A percentile compares a stretch with the other conserved stretches of the same genome.
These are phyloP conservation scores for Cenchrus purpureus DNA, from an alignment of 176 grass and related monocot species.

Conservation along the genomic window DNA sequence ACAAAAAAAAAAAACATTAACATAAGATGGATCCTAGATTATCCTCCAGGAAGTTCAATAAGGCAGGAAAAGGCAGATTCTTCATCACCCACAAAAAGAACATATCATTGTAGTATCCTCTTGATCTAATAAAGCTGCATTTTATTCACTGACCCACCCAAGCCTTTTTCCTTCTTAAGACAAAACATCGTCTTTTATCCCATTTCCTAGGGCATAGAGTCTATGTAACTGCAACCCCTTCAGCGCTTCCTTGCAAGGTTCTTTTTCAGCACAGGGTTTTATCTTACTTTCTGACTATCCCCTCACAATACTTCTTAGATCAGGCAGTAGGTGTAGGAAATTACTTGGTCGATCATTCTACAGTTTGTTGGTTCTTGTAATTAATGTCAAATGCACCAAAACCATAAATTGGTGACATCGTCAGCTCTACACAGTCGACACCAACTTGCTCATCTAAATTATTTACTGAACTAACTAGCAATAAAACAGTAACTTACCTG, in stretches of 20 bases:
- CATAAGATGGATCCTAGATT: background rate
- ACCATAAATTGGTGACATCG: background rate
- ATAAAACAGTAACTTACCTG: slow-evolving; percentile 55
- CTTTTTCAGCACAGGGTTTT: no score
- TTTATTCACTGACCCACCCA: slow-evolving; percentile 1
- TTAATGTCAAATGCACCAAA: background rate
- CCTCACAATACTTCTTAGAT: no score
- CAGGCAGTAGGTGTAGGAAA: no score
- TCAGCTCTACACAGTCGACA: background rate
- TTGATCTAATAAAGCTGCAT: background rate
- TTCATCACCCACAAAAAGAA: no score
- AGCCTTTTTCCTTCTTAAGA: background rate
- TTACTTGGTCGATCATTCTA: no score
- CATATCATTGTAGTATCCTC: no score
- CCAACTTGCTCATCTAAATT: background rate
- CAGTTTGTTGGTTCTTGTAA: background rate
- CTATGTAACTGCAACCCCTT: background rate
- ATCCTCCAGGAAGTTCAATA: slow-evolving; percentile 9
- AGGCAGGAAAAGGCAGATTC: background rate
- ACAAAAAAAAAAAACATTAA: background rate
- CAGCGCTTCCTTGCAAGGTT: background rate
- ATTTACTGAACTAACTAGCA: slow-evolving; percentile 5
- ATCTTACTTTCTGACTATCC: no score
- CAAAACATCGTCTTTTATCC: background rate
- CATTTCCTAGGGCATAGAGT: background rate